Conservation (phyloP, 148 eudicot genomes). For the Vaccinium macrocarpon region DNA sequence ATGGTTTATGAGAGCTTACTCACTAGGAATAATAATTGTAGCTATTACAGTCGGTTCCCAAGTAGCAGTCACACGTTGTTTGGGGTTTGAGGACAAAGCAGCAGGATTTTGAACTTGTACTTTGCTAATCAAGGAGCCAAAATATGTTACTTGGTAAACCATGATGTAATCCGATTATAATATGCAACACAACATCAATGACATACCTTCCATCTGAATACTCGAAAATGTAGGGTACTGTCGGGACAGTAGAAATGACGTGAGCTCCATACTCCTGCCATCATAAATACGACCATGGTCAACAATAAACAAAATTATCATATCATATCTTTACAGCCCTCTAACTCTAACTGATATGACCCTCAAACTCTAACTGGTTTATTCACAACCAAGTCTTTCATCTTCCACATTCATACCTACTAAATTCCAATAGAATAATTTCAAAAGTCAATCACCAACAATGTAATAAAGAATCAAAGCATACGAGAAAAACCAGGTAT, state of each 20-base stretch:
- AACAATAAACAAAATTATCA: not conserved
- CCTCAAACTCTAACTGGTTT: not conserved
- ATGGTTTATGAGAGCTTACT: constrained; percentile 88
- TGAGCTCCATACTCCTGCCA: constrained; percentile 87
- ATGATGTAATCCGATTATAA: not conserved
- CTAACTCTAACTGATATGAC: not conserved
- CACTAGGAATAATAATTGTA: constrained; percentile 94
- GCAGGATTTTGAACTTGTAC: constrained; percentile 91
- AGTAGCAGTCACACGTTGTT: constrained; percentile 57
- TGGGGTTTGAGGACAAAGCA: constrained; percentile 75
- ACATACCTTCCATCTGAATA: constrained; percentile 93
- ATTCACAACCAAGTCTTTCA: not conserved
- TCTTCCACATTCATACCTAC: not conserved
- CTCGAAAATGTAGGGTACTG: constrained; percentile 93
- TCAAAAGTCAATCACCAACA: not conserved
- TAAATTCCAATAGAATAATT: not conserved
- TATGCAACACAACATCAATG: not conserved
- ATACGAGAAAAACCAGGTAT: not conserved
- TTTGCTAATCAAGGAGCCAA: constrained; percentile 53
- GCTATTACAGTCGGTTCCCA: constrained; percentile 97
- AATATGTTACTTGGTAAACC: constrained; percentile 10
- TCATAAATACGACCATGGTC: constrained; percentile 20
- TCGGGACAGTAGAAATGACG: constrained; percentile 89
- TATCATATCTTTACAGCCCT: not conserved
- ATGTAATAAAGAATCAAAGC: not conserved